Base-by-base conservation (phyloP, 2,329 filamentous ascomycete genomes). In the Neonectria hederae region DNA sequence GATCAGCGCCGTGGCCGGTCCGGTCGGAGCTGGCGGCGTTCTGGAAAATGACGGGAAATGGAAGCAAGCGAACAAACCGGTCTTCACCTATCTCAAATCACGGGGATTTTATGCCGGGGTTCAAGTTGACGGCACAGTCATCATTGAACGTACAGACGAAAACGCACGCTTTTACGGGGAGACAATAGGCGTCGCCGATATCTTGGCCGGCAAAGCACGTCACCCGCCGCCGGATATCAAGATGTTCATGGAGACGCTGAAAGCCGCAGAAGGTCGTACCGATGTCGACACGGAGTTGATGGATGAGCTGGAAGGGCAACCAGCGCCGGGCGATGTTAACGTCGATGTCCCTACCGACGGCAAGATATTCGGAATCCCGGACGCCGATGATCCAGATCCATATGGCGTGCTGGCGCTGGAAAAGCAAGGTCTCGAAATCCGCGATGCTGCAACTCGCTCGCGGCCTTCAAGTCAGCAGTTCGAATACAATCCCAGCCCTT, bases 51-150 rank as follows among this genome's bases (percentile, higher is more conserved):
- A 77, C 48, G 75, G 77, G 38, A 77, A 78, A 62, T 77, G 77
- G 71, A 79, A 75, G 57, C 71, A 90, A 48, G 91, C 91, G 0
- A 86, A 75, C 62, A 69, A 68, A 62, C 83, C 83, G 0, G 82
- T 84, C 3, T 84, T 84, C 64, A 83, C 82, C 2, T 97, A 97
- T 75, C 87, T 97, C 79, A 97, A 97, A 80, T 94, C 90, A 56
- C 87, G 93, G 58, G 94, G 94, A 1, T 89, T 97, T 68, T 97
- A 96, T 72, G 93, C 92, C 1, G 93, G 93, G 19, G 88, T 97
- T 1, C 92, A 95, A 72, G 86, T 97, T 19, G 93, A 97, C 74
- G 94, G 94, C 21, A 97, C 93, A 0, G 86, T 97, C 14, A 85
- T 97, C 54, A 92, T 95, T 48, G 92, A 96, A 77, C 86, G 94